Evolutionary conservation across 306 rosid genomes (phyloP), one percentile per base, ranked within the genome.

Genomic region (Gleditsia sinensis): DNA sequence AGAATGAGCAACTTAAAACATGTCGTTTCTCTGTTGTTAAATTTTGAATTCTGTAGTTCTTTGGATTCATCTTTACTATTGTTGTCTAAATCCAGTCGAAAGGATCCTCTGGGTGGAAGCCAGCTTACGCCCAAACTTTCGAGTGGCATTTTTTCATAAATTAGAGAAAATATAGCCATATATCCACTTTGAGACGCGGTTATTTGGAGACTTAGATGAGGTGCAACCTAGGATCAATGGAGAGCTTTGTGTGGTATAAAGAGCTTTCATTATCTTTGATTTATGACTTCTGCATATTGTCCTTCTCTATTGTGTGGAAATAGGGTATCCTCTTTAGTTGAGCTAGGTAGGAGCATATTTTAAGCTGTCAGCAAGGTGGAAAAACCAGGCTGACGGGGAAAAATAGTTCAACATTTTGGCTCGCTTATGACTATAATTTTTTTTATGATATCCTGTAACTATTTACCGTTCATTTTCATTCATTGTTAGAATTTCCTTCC

Each of bases 371-470:
- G 21, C 20, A 64, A 43, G 81, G 37, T 71, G 67, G 58, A 32
- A 62, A 71, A 57, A 76, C 17, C 37, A 48, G 40, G 62, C 61
- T 51, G 30, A 19, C 17, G 19, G n/a, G 45, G 19, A n/a, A n/a
- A 39, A 58, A 67, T 58, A 24, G 59, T 67, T 77, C 60, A 56
- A 63, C 63, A 55, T 63, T 30, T 71, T 76, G 49, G 55, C 56
- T 28, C 69, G 75, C 5, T 10, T 77, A 45, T 73, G 80, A 53
- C 13, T 65, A 9, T 57, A 53, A 48, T 39, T 40, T 59, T 59
- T n/a, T n/a, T n/a, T n/a, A n/a, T 63, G 39, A 45, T 63, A 25
- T 25, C 30, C 43, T 28, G 27, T 55, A 62, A 16, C 25, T 28
- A 3, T 45, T 21, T 6, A 63, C 24, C 56, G 27, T 25, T 7